Evolutionary conservation across 225 moss, liverwort and hornwort genomes (phyloP), one percentile per base, ranked within the genome.

Genomic region (Polytrichum formosum): DNA sequence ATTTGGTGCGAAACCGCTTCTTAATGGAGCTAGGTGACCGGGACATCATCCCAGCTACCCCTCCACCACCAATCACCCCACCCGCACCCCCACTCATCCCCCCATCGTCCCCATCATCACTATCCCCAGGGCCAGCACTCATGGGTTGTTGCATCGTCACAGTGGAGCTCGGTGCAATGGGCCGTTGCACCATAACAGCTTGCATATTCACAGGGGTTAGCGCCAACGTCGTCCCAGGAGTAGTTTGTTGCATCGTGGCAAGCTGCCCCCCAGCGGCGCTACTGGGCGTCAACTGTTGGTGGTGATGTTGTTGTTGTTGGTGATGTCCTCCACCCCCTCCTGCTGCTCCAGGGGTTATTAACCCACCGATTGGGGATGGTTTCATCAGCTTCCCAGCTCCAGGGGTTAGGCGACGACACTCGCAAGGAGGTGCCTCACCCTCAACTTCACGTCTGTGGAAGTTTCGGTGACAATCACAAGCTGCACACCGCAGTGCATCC

Each of bases 1-100:
- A 98, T 85, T 98, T 98, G 68, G 97, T 98, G 37, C 89, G 91
- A 82, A 98, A 98, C 26, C 97, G 89, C 80, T 98, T 98, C 91
- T 94, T 94, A 73, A 94, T 88, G 29, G 97, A 74, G 54, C 94
- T 90, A 7, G 94, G 94, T 8, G 94, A 88, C 17, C 83, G 69
- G 75, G 80, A 80, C 16, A 77, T 79, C 75, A 82, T 80, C 63
- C 74, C 66, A 78, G 28, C 73, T 83, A 77, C 88, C 82, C 68
- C 81, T 81, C 59, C 90, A 90, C 46, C 91, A 3, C 58, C 23
- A 58, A 58, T 58, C 46, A 46, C 46, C 46, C 46, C 46, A 58
- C 73, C 66, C 78, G 81, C 71, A 55, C 76, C 74, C 23, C 74
- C 88, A 76, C 88, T 85, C 69, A 83, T 80, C 55, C 90, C 93